These are phyloP conservation scores for Emergomyces orientalis DNA, from an alignment of 2,329 filamentous ascomycete genomes.

Conservation along the genomic window DNA sequence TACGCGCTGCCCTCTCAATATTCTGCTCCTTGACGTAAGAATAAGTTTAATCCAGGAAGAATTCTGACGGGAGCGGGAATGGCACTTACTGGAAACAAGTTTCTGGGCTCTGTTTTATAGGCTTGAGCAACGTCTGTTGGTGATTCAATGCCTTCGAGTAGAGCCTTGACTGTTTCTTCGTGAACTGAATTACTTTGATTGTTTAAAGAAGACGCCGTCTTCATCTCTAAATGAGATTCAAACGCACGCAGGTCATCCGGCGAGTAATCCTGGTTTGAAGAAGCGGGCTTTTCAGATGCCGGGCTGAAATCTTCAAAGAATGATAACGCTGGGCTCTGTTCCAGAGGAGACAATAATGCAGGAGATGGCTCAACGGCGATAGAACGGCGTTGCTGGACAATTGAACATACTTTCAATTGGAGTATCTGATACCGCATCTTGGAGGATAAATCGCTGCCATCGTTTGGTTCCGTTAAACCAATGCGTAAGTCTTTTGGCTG, in stretches of 20 bases:
- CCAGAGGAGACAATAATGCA: background rate
- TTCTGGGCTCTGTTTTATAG: background rate
- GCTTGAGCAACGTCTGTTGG: conserved; percentile 8
- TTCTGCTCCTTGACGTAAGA: background rate
- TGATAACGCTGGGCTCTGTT: background rate
- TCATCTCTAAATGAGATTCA: background rate
- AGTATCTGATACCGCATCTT: background rate
- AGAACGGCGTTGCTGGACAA: background rate
- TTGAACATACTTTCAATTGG: background rate
- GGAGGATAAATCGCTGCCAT: background rate
- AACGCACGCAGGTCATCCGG: conserved; percentile 4
- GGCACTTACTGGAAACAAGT: background rate
- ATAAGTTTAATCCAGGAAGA: background rate
- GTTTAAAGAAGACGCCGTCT: background rate
- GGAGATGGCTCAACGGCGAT: background rate
- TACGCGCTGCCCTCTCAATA: background rate
- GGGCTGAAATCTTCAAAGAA: background rate
- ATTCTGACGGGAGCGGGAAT: background rate
- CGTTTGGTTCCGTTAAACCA: background rate
- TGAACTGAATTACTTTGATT: background rate
- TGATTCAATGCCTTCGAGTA: conserved; percentile 14
- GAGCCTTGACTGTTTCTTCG: background rate
- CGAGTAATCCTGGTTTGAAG: background rate
- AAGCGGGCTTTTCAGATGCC: background rate
- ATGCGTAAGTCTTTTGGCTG: background rate